These are phyloP conservation scores for Datura wrightii DNA, from an alignment of 257 asterid genomes.

Conservation along the genomic window DNA sequence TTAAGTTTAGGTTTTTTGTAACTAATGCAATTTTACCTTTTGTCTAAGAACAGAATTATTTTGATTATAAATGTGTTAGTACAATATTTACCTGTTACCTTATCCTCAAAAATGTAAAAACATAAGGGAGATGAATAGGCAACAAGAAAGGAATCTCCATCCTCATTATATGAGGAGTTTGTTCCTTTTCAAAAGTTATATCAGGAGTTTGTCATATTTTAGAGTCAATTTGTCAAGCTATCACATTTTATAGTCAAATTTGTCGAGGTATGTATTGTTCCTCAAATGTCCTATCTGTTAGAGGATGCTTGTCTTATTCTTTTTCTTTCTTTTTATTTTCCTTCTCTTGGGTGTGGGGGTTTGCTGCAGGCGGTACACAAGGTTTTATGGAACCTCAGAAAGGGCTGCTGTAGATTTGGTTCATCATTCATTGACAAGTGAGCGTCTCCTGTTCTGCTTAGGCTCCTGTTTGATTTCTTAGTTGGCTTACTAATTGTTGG, in stretches of 20 bases:
- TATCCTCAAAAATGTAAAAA: neutral
- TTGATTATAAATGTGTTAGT: constrained; percentile 6
- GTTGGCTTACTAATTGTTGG: neutral
- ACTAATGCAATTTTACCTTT: constrained; percentile 20
- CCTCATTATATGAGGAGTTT: neutral
- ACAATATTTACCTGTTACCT: neutral
- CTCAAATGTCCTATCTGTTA: neutral
- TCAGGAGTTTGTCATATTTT: neutral
- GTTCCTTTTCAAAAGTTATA: neutral
- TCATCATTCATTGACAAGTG: constrained; percentile 94
- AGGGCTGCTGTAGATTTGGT: constrained; percentile 86
- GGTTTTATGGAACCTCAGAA: constrained; percentile 89
- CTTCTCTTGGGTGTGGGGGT: constrained; percentile 35
- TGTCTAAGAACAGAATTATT: neutral
- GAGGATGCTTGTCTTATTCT: constrained; percentile 10
- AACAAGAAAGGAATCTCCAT: neutral
- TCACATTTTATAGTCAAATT: neutral
- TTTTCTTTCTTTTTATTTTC: constrained; percentile 25
- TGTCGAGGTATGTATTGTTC: neutral
- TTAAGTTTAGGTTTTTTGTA: neutral
- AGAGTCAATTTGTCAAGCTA: neutral
- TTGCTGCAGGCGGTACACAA: constrained; percentile 90
- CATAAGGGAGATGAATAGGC: constrained; percentile 5
- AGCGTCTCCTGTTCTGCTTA: constrained; percentile 40
- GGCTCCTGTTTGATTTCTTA: constrained; percentile 26